These are phyloP conservation scores for Rhodosorus marinus DNA, from an alignment of 23 red algal species.

Conservation along the genomic window DNA sequence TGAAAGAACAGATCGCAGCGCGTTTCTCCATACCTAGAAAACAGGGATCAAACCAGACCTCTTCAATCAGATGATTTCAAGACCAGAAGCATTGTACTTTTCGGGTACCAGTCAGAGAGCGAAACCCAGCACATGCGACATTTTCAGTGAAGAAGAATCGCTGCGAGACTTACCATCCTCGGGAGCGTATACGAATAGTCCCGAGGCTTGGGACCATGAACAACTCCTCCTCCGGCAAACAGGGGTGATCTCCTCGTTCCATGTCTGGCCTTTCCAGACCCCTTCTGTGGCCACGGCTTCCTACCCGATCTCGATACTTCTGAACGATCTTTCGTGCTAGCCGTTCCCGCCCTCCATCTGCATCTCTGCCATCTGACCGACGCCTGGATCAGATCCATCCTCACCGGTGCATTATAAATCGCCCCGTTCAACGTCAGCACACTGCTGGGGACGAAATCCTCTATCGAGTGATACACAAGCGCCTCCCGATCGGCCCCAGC, in stretches of 20 bases:
- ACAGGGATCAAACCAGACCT: too few species aligned
- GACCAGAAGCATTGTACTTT: too few species aligned
- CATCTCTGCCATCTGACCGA: conserved; percentile 67
- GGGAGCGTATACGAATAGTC: conserved; percentile 41
- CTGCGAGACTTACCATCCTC: conserved; percentile 14
- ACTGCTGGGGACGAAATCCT: conserved; percentile 27
- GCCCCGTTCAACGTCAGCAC: conserved; percentile 22
- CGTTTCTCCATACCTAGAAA: too few species aligned
- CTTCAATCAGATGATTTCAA: too few species aligned
- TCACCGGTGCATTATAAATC: conserved; percentile 66
- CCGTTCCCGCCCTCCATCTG: conserved; percentile 46
- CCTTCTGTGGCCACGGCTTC: conserved; percentile 89
- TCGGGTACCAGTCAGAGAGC: too few species aligned
- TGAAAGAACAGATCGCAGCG: conserved; percentile 39
- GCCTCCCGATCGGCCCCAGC: conserved; percentile 29
- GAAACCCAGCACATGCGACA: too few species aligned
- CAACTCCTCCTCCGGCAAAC: conserved; percentile 62
- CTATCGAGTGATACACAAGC: conserved; percentile 31
- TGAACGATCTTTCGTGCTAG: conserved; percentile 48
- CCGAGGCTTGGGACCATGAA: conserved; percentile 37
- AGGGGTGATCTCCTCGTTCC: conserved; percentile 47
- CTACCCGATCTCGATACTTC: conserved; percentile 54
- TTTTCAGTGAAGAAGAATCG: too few species aligned
- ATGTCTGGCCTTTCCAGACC: conserved; percentile 48
- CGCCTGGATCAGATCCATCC: conserved; percentile 73